These are phyloP conservation scores for Dendrocalamus latiflorus DNA, from an alignment of 202 grass and related monocot genomes.

Conservation along the genomic window DNA sequence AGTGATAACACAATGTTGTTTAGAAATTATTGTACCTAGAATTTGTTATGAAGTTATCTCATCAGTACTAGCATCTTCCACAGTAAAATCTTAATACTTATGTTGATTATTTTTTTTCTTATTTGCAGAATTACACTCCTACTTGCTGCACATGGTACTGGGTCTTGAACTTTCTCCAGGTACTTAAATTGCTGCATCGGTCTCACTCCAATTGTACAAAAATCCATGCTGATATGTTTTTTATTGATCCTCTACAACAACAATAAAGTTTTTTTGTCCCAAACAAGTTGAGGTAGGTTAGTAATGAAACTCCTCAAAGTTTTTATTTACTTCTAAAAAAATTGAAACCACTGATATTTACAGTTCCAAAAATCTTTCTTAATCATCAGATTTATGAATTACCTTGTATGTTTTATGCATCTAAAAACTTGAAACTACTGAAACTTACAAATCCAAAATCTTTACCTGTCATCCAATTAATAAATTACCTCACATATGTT, in stretches of 20 bases:
- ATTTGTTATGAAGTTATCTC: neutral
- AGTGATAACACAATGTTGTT: neutral
- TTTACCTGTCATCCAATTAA: neutral
- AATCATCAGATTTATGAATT: too few species aligned
- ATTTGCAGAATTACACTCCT: conserved; percentile 60
- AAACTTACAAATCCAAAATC: neutral
- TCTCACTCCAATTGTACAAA: neutral
- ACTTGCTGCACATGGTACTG: conserved; percentile 76
- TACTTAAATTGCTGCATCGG: conserved; percentile 9
- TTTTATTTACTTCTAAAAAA: too few species aligned
- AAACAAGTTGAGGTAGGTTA: too few species aligned
- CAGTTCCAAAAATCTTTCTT: neutral
- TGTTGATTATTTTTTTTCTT: conserved; percentile 12
- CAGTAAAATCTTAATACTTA: neutral
- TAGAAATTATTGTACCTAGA: neutral
- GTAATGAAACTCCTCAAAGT: too few species aligned
- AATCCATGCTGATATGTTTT: neutral
- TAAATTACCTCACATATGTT: neutral
- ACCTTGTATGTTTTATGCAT: neutral
- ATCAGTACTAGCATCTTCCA: conserved; percentile 1
- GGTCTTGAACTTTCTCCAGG: conserved; percentile 87
- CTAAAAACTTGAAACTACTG: neutral
- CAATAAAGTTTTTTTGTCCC: too few species aligned
- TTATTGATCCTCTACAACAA: neutral
- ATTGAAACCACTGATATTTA: neutral